A percentile compares a stretch with the other conserved stretches of the same genome.
Evolutionary conservation across 129 eudicot species (phyloP).

Genomic region (Escallonia rubra): DNA sequence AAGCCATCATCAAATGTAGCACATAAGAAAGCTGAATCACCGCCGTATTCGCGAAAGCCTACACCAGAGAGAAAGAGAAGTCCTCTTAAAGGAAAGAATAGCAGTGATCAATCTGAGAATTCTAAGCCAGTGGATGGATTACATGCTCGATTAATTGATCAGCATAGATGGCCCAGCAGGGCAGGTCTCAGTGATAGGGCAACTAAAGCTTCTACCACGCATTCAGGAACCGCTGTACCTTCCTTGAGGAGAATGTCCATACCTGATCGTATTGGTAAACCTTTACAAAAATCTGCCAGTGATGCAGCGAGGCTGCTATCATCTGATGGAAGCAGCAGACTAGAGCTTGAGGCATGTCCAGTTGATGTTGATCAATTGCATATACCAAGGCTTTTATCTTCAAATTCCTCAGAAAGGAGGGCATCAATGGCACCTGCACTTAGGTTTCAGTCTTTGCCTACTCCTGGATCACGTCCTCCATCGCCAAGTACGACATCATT

Average conservation of each 20-base stretch:
- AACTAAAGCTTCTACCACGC: constrained; percentile 23
- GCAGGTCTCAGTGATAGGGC: constrained; percentile 32
- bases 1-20: constrained; percentile 65
- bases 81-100: constrained; percentile 73
- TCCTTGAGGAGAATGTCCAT: constrained; percentile 60
- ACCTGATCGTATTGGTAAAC: constrained; percentile 38
- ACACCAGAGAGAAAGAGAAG: constrained; percentile 92
- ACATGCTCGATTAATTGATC: constrained; percentile 56
- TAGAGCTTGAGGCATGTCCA: constrained; percentile 16
- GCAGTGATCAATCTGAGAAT: constrained; percentile 67
- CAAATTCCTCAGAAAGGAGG: constrained; percentile 39
- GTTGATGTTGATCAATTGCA: constrained; percentile 32
- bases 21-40: constrained; percentile 44
- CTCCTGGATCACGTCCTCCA: constrained; percentile 37
- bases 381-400: constrained; percentile 26
- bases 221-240: constrained; percentile 14
- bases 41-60: constrained; percentile 52
- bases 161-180: constrained; percentile 92
- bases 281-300: constrained; percentile 50
- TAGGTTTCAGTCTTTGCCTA: constrained; percentile 34
- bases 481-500: constrained; percentile 50
- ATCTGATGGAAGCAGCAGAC: constrained; percentile 20
- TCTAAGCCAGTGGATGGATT: constrained; percentile 68
- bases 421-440: constrained; percentile 15
- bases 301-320: constrained; percentile 38